Base-by-base conservation (phyloP, 441 rosid species). In the Adansonia madagascariensis region DNA sequence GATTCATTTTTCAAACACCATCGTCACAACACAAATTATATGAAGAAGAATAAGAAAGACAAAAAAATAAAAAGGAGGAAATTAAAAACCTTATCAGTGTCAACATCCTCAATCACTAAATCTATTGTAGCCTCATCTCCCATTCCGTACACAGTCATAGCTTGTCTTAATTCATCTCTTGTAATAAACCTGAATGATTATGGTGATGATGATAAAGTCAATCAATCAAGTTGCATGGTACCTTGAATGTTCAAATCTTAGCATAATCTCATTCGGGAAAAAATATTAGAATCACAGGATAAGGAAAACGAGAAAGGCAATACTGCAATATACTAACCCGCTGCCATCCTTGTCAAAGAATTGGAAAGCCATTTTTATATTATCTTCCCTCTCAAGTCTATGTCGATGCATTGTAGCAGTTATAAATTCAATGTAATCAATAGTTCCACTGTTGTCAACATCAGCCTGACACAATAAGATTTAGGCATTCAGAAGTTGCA, bases 401-500 rank as follows among this genome's bases (percentile, higher is more conserved):
- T 91, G 97, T 8, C 97, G 82, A 79, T 91, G 97, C 97, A 94
- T 91, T 15, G 95, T 90, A 8, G 95, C 94, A 15, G 97, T 89
- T 67, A 94, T 86, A 50, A 94, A 94, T 78, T 94, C 98, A 2
- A 80, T 79, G 79, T 92, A 92, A 80, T 94, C 95, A 65, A 94
- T 91, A 0, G 90, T 81, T 63, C 97, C 98, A 14, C 56, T 91
- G 62, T 84, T 81, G 84, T 94, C 98, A n/a, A 92, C 97, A 81
- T 92, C 98, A 73, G 97, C 94, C 98, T 92, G 85, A 71, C 17
- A 31, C 53, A 68, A 57, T 66, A 79, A 70, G 71, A 17, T 14
- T 47, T 75, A 63, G 46, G 55, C 8, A 47, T 59, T 31, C 56
- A 63, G 49, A 55, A 39, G n/a, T 39, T 39, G 50, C 17, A 22